phyloP scores from a whole-genome alignment of 169 alveolate genomes.

The Ichthyophthirius multifiliis region DNA sequence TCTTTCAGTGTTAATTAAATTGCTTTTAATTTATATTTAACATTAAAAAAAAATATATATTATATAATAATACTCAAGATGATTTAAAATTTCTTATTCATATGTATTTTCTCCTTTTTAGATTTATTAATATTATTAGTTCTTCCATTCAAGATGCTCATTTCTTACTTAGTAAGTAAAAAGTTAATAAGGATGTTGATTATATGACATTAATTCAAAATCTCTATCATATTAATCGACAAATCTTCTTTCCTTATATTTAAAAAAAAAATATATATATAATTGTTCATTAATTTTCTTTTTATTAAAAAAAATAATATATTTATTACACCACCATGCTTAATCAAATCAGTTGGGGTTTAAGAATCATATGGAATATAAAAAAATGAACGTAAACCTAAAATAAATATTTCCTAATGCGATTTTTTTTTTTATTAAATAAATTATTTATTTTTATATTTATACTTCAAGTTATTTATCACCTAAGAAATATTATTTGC shows the following conservation, averaged over 20 bases:
- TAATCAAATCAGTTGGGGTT: conserved; percentile 21
- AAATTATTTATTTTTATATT: background rate
- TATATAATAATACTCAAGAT: conserved; percentile 17
- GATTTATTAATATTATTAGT: conserved; percentile 27
- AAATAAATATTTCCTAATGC: conserved; percentile 11
- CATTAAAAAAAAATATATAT: background rate
- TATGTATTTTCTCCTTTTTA: conserved; percentile 32
- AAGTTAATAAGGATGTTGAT: conserved; percentile 37
- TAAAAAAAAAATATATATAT: background rate
- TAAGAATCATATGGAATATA: conserved; percentile 36
- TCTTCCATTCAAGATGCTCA: conserved; percentile 20
- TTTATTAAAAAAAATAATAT: no score
- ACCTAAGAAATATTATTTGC: conserved; percentile 43
- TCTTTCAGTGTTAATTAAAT: conserved; percentile 25
- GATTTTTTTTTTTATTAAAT: background rate
- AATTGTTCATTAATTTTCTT: background rate
- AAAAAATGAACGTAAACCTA: conserved; percentile 42
- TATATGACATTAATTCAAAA: conserved; percentile 40
- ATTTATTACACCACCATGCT: conserved; percentile 42
- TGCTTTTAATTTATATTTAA: background rate
- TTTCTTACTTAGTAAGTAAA: conserved; percentile 38
- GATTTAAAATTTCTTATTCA: conserved; percentile 29
- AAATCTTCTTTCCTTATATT: conserved; percentile 40
- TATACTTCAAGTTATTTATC: conserved; percentile 30
- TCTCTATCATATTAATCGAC: conserved; percentile 46